These are phyloP conservation scores for Gnomoniopsis smithogilvyi DNA, from an alignment of 2,329 filamentous ascomycete species.

Conservation along the genomic window DNA sequence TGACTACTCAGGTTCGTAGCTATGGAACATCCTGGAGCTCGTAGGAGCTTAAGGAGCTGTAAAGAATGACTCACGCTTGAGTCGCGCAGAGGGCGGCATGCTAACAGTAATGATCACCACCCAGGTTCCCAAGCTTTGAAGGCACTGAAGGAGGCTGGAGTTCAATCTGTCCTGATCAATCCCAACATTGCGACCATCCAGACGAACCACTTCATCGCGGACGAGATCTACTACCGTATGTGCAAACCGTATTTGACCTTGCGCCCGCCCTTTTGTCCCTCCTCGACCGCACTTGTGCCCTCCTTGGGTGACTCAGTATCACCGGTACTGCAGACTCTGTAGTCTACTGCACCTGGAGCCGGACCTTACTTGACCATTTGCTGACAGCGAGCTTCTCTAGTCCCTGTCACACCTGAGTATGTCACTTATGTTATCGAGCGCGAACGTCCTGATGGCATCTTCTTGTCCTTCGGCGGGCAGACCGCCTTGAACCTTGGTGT, in stretches of 20 bases:
- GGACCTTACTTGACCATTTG: background rate
- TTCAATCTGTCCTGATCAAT: slow-evolving; percentile 90
- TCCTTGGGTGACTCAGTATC: background rate
- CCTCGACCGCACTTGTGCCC: background rate
- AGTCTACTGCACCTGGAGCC: background rate
- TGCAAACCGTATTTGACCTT: background rate
- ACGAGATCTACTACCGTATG: slow-evolving; percentile 86
- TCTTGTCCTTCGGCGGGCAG: slow-evolving; percentile 95
- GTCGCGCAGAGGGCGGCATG: slow-evolving; percentile 8
- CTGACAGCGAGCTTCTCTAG: slow-evolving; percentile 4
- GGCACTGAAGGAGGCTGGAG: slow-evolving; percentile 91
- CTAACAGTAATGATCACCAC: slow-evolving; percentile 16
- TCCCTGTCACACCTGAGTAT: slow-evolving; percentile 96
- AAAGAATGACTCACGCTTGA: slow-evolving; percentile 25
- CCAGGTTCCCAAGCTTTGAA: slow-evolving; percentile 93
- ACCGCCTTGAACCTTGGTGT: slow-evolving; percentile 96
- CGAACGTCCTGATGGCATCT: slow-evolving; percentile 93
- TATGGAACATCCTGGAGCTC: background rate
- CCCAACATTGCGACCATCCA: slow-evolving; percentile 98
- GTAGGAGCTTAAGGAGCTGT: slow-evolving; percentile 9
- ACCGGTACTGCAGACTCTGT: background rate
- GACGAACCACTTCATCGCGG: slow-evolving; percentile 91
- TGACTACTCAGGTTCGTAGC: slow-evolving; percentile 85
- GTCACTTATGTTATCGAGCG: slow-evolving; percentile 96
- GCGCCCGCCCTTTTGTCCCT: background rate